Evolutionary conservation across 2,329 filamentous ascomycete species (phyloP).

Genomic region (Arthroderma uncinatum): DNA sequence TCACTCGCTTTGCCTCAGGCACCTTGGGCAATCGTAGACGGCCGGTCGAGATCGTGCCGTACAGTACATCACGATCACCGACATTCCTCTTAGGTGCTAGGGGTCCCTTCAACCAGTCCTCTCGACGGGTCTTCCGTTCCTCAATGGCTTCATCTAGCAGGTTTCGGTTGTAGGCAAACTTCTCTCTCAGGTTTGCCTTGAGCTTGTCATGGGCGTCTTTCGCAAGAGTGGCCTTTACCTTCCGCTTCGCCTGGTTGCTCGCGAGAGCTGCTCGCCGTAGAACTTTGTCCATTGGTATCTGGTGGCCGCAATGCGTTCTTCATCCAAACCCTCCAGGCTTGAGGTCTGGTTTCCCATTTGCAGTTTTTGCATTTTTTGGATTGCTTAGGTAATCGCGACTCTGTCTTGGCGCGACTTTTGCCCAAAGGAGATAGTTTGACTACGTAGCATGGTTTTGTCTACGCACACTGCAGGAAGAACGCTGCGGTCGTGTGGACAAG

Average conservation of each 20-base stretch:
- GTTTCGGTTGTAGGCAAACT: constrained; percentile 24
- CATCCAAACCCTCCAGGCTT: neutral
- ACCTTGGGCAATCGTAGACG: constrained; percentile 30
- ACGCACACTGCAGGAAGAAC: too few species aligned
- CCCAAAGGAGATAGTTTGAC: neutral
- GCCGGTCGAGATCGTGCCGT: constrained; percentile 44
- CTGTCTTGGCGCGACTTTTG: neutral
- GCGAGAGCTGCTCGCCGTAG: constrained; percentile 55
- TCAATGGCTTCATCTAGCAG: constrained; percentile 32
- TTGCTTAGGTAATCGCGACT: neutral
- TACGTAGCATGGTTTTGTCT: neutral
- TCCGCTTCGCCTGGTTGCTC: constrained; percentile 48
- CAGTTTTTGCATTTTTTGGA: neutral
- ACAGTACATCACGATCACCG: constrained; percentile 46
- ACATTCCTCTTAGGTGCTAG: constrained; percentile 66
- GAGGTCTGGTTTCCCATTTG: neutral
- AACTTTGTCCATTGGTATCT: constrained; percentile 54
- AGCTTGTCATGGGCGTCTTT: constrained; percentile 31
- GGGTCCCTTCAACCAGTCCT: constrained; percentile 69
- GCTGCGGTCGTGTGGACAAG: too few species aligned
- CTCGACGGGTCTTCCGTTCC: constrained; percentile 49
- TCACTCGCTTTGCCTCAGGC: constrained; percentile 29
- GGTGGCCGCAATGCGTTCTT: constrained; percentile 4
- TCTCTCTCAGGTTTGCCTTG: constrained; percentile 22
- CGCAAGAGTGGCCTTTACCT: constrained; percentile 34